Evolutionary conservation across 352 stramenopile species (phyloP).

Genomic region (Phytophthora sp.): DNA sequence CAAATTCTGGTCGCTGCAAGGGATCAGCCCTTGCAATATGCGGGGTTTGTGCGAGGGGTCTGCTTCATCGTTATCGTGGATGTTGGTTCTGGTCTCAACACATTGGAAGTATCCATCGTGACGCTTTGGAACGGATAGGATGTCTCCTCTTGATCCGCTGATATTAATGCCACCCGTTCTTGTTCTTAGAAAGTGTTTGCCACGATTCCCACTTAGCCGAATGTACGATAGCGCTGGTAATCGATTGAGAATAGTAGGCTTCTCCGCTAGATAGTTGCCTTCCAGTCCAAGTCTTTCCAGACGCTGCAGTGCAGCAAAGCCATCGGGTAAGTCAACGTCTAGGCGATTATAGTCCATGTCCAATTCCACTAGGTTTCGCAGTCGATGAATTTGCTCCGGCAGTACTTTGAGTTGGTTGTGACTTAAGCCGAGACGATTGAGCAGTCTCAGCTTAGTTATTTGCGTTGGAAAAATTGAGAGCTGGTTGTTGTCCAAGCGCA

Average conservation of each 20-base stretch:
- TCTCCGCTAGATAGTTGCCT: constrained; percentile 46
- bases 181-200: constrained; percentile 5
- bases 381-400: constrained; percentile 52
- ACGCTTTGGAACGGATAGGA: constrained; percentile 32
- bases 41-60: background rate
- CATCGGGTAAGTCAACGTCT: constrained; percentile 39
- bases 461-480: constrained; percentile 51
- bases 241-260: constrained; percentile 26
- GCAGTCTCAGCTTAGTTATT: constrained; percentile 56
- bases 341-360: constrained; percentile 74
- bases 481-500: constrained; percentile 63
- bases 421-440: constrained; percentile 66
- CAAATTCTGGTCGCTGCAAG: constrained; percentile 27
- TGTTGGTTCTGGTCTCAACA: constrained; percentile 18
- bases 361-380: constrained; percentile 67
- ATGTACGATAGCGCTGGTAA: constrained; percentile 50
- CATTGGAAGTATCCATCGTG: constrained; percentile 65
- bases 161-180: too few relatives aligned
- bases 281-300: constrained; percentile 72
- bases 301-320: constrained; percentile 43
- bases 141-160: too few relatives aligned
- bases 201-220: constrained; percentile 57
- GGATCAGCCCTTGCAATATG: constrained; percentile 19
- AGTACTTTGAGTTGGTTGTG: constrained; percentile 55
- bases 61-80: background rate